Conservation (phyloP, 495 filamentous ascomycete genomes). For the Penicillium paradoxum region DNA sequence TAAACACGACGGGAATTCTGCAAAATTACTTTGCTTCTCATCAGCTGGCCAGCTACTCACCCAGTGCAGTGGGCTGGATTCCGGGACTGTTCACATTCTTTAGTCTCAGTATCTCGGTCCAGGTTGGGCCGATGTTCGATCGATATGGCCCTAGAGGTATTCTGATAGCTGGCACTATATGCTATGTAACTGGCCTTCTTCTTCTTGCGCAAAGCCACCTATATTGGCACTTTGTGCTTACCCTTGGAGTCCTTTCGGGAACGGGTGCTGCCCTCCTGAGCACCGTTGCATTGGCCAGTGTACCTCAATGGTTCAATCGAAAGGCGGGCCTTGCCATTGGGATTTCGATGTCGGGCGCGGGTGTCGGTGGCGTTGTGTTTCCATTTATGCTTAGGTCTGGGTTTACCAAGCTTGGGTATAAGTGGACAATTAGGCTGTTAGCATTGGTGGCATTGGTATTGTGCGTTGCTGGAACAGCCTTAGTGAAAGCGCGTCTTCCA, state of each 20-base stretch:
- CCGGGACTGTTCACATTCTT: conserved; percentile 59
- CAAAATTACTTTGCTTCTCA: conserved; percentile 58
- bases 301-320: conserved; percentile 40
- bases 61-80: conserved; percentile 62
- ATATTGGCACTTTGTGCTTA: conserved; percentile 66
- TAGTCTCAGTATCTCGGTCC: conserved; percentile 56
- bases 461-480: conserved; percentile 43
- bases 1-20: conserved; percentile 58
- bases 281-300: conserved; percentile 38
- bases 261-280: conserved; percentile 55
- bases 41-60: conserved; percentile 51
- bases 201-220: conserved; percentile 46
- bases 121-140: conserved; percentile 64
- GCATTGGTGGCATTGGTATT: conserved; percentile 52
- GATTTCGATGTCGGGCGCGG: conserved; percentile 34
- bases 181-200: conserved; percentile 50
- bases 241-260: conserved; percentile 55
- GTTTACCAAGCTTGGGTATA: conserved; percentile 51
- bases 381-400: conserved; percentile 52
- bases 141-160: conserved; percentile 51
- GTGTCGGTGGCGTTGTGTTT: conserved; percentile 56
- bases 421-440: conserved; percentile 57
- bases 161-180: conserved; percentile 46
- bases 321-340: conserved; percentile 36
- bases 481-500: conserved; percentile 32